A percentile compares a stretch with the other conserved stretches of the same genome.
phyloP scores from a whole-genome alignment of 345 rosid species.

The Streptanthus diversifolius region DNA sequence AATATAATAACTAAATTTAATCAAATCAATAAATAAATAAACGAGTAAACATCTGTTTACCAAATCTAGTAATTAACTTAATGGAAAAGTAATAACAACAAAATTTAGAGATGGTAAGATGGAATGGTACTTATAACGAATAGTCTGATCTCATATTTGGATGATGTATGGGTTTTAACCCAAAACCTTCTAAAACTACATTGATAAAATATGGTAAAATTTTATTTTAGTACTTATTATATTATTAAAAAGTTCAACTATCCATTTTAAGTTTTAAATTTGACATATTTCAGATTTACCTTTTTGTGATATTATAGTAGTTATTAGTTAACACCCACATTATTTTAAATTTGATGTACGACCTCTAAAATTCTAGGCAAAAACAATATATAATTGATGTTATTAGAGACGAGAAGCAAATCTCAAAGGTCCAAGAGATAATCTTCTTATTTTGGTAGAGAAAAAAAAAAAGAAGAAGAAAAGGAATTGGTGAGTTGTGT shows the following conservation, averaged over 20 bases:
- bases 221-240: not conserved
- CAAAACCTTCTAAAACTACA: not conserved
- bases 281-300: not conserved
- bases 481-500: conserved; percentile 6
- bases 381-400: not conserved
- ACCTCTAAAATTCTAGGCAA: not conserved
- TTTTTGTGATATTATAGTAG: not conserved
- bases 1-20: too few relatives aligned
- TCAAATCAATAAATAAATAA: too few relatives aligned
- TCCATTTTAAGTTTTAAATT: not conserved
- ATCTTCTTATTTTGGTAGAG: not conserved
- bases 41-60: not conserved
- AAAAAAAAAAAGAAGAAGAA: not conserved
- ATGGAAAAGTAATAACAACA: not conserved
- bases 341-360: not conserved
- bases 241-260: not conserved
- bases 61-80: not conserved
- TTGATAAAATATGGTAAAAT: not conserved
- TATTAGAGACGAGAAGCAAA: conserved; percentile 9
- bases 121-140: not conserved
- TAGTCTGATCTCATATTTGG: not conserved
- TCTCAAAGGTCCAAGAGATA: not conserved
- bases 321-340: not conserved
- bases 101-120: not conserved
- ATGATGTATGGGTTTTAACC: too few relatives aligned